Evolutionary conservation across 257 asterid species (phyloP).

Genomic region (Petrea volubilis): DNA sequence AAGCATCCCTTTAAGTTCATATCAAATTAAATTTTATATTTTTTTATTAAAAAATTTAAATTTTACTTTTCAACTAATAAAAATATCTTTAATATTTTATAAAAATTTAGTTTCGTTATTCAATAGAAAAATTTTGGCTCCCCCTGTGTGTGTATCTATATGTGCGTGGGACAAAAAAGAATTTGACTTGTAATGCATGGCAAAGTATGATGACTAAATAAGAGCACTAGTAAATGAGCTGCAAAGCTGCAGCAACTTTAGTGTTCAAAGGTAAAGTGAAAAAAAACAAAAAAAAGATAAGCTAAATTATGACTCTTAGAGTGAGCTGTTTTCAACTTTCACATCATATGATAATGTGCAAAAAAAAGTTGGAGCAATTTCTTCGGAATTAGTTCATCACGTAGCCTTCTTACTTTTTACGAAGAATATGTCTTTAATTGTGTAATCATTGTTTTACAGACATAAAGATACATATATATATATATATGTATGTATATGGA

Average conservation of each 20-base stretch:
- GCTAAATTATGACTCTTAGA: not conserved
- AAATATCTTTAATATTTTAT: too few species aligned
- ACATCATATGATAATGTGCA: not conserved
- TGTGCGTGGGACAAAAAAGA: not conserved
- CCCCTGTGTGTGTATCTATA: too few species aligned
- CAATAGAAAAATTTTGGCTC: too few species aligned
- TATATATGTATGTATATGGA: not conserved
- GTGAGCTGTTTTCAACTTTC: slow-evolving; percentile 20
- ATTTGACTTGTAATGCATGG: not conserved
- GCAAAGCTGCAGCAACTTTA: slow-evolving; percentile 11
- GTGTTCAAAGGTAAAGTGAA: not conserved
- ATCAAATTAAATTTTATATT: too few species aligned
- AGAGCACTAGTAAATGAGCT: not conserved
- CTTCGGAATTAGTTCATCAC: slow-evolving; percentile 3
- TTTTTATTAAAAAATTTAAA: too few species aligned
- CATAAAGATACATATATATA: not conserved
- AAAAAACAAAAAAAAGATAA: too few species aligned
- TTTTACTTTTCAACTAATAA: too few species aligned
- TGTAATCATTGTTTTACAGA: slow-evolving; percentile 4
- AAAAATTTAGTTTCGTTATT: too few species aligned
- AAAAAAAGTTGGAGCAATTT: slow-evolving; percentile 12
- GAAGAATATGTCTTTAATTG: not conserved
- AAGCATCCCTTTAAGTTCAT: too few species aligned
- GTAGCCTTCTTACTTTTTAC: slow-evolving; percentile 1
- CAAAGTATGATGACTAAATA: not conserved